phyloP scores from a whole-genome alignment of 2,329 filamentous ascomycete species.

The Didymella segeticola region DNA sequence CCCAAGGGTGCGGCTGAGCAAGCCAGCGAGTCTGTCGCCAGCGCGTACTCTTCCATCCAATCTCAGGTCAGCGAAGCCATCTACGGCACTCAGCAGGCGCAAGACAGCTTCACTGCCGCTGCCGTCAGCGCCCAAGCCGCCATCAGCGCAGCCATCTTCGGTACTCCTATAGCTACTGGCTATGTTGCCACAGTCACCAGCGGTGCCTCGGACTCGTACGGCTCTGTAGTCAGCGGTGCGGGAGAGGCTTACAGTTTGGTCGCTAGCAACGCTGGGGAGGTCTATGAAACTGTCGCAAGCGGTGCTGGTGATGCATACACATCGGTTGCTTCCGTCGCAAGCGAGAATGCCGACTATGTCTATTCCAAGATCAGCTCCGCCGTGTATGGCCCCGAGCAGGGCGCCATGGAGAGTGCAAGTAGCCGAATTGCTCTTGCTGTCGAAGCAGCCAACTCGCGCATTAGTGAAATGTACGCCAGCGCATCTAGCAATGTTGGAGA shows the following conservation, averaged over 20 bases:
- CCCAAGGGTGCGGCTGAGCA: conserved; percentile 61
- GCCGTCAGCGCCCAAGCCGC: conserved; percentile 61
- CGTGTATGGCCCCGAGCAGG: conserved; percentile 56
- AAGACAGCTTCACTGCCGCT: conserved; percentile 60
- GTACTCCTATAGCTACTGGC: conserved; percentile 57
- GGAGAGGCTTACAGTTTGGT: conserved; percentile 56
- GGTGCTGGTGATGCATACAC: conserved; percentile 47
- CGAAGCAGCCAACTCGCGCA: conserved; percentile 53
- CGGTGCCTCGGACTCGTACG: conserved; percentile 46
- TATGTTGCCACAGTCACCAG: conserved; percentile 46
- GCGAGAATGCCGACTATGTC: conserved; percentile 47
- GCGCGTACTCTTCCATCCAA: conserved; percentile 59
- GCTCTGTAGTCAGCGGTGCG: conserved; percentile 55
- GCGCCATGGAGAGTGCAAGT: conserved; percentile 55
- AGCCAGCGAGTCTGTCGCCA: conserved; percentile 61
- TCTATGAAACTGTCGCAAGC: conserved; percentile 50
- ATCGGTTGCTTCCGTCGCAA: conserved; percentile 55
- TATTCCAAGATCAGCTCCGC: conserved; percentile 51
- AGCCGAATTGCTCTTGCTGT: conserved; percentile 51
- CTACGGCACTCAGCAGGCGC: conserved; percentile 63
- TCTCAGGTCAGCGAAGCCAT: conserved; percentile 61
- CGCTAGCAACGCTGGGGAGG: conserved; percentile 54
- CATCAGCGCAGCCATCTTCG: conserved; percentile 64
- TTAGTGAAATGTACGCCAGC: conserved; percentile 50
- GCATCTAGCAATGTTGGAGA: conserved; percentile 53